Evolutionary conservation across 2,329 filamentous ascomycete species (phyloP), one percentile per base, ranked within the genome.

Genomic region (Fusarium tupiense): DNA sequence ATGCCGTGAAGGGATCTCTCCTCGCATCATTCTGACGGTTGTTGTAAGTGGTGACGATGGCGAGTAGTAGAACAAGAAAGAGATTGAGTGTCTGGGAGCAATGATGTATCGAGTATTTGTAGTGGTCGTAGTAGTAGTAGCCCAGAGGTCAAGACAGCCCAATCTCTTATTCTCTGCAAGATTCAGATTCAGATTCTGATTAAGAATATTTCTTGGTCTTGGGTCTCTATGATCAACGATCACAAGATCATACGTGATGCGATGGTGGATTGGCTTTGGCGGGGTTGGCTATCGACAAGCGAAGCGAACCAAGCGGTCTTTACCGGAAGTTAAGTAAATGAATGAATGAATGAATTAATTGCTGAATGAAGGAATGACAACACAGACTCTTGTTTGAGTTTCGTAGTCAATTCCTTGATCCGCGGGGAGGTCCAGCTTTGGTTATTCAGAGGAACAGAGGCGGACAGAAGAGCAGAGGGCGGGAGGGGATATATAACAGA

Each of bases 1-100:
- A 83, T 78, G 77, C 75, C 79, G 76, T 52, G 79, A 75, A 56
- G 78, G 78, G 37, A 82, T 79, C 71, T 82, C 77, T 68, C 78
- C 79, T 74, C 77, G 79, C 74, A 79, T 79, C 81, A 82, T 83
- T 49, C 66, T 80, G 78, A 61, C 62, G 67, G 67, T 64, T 46
- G 37, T 47, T 43, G 33, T 38, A 49, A 56, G 29, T 60, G 41
- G 41, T 53, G 29, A 52, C n/a, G 17, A 46, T 38, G n/a, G 46
- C 52, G 44, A 14, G 26, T 59, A 29, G 24, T 60, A 43, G 43
- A 20, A 46, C 17, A 46, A 50, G 46, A n/a, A 17, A 26, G 47
- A 35, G 26, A 19, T 33, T 20, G 53, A 43, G 53, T 29, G 38
- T 49, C 46, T 43, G 40, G 43, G 37, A 20, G 19, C 24, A 60